These are phyloP conservation scores for Pythium utonaiense DNA, from an alignment of 352 stramenopile genomes.

Conservation along the genomic window DNA sequence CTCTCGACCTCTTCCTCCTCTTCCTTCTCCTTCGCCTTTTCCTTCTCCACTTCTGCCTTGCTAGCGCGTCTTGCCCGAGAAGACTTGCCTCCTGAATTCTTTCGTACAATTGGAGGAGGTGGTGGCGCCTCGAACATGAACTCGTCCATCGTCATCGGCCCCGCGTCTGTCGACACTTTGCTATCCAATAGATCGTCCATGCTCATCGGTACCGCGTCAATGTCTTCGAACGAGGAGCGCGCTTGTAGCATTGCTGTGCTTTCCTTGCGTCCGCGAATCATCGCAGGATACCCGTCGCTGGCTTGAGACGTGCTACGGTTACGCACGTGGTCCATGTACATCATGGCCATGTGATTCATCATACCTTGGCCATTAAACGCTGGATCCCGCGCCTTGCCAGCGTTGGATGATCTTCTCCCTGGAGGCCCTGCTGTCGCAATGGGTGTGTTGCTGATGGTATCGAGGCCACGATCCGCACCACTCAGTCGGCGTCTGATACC, in stretches of 20 bases:
- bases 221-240: constrained; percentile 16
- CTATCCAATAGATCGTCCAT: constrained; percentile 19
- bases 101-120: constrained; percentile 5
- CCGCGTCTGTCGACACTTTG: constrained; percentile 16
- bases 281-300: constrained; percentile 2
- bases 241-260: constrained; percentile 12
- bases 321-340: constrained; percentile 17
- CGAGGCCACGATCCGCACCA: constrained; percentile 8
- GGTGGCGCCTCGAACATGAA: constrained; percentile 18
- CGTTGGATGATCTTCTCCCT: constrained; percentile 11
- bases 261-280: constrained; percentile 17
- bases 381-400: constrained; percentile 9
- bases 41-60: not conserved
- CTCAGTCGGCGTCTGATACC: constrained; percentile 18
- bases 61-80: constrained; percentile 8
- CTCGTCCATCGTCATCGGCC: constrained; percentile 26
- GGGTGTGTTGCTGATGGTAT: constrained; percentile 9
- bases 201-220: constrained; percentile 20
- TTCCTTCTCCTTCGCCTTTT: constrained; percentile 7
- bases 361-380: not conserved
- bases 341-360: constrained; percentile 15
- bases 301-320: constrained; percentile 17
- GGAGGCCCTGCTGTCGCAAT: constrained; percentile 8
- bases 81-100: constrained; percentile 15
- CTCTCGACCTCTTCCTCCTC: constrained; percentile 22